Evolutionary conservation across 768 basidiomycete genomes (phyloP), one percentile per base, ranked within the genome.

Genomic region (Hemileccinum rubropunctum): DNA sequence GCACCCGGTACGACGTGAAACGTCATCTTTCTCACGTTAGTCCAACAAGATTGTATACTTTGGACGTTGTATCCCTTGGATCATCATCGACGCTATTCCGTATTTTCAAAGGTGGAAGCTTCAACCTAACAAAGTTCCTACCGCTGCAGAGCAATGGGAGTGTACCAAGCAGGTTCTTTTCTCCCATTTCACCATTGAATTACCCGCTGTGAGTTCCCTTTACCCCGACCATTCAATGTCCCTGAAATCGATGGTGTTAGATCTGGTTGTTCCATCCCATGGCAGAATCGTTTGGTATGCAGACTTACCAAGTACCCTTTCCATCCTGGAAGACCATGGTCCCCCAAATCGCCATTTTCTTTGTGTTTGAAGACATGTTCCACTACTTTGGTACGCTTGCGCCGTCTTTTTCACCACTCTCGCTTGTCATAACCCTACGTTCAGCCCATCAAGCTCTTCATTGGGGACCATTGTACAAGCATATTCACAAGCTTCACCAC

Each of bases 401-500:
- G 0, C 27, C n/a, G 9, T 28, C 10, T 28, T 32, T 23, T 18
- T 3, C 4, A 4, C 42, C 21, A 40, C 20, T 23, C 7, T 11
- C 11, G 23, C 47, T 21, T 2, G 30, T 52, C 43, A 61, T 56
- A 1, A n/a, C 2, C 6, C 17, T 23, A 2, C 11, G 11, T 51
- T 46, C 60, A 88, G 93, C 92, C 21, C 94, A 98, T 71, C 86
- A 91, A 60, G 84, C 86, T 3, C 80, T 98, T 15, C 95, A 98
- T 71, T 87, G 80, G 55, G 86, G 89, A 45, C 65, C 78, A 1
- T 76, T 95, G 45, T 95, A 95, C 78, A 91, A 87, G 69, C 77
- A 94, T 68, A 91, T 97, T 57, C 94, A 97, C 80, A 95, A 97
- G 72, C 77, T 98, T 32, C 97, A 99, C 69, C 97, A 98, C 81